Base-by-base conservation (phyloP, 768 basidiomycete genomes). In the Pluteus cervinus region DNA sequence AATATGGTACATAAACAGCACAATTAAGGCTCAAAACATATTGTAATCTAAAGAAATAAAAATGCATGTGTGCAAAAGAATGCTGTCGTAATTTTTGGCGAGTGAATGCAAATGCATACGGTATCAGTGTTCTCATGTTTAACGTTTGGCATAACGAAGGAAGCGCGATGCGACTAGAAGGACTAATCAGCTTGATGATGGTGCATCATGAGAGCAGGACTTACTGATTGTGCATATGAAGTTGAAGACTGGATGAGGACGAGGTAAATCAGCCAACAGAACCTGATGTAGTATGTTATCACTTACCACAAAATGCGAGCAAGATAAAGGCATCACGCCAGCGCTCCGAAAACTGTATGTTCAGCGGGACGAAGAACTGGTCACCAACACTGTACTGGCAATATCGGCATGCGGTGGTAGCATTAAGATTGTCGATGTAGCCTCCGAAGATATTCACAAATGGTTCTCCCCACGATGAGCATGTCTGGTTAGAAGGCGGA, bases 401-500 rank as follows among this genome's bases (percentile, higher is more conserved):
- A 55, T 88, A 92, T 11, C 71, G 68, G 56, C 91, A 93, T 5
- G 57, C 52, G 2, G 54, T 37, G 0, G 76, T 81, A 8, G 72
- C 85, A 38, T 68, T 62, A 0, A 71, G 67, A 47, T 91, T 79
- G 39, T 79, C 68, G 11, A 93, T 60, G 56, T 91, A 91, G 0
- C 90, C 90, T 0, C 85, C 84, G 33, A 73, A 68, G 0, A 50
- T 55, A 1, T 43, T 43, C 9, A 82, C 73, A 56, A 88, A 93
- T 7, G 75, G 62, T n/a, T 63, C 53, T 0, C 81, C 82, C 83
- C 86, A 94, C 1, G 67, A 46, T 7, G 46, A 46, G 51, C 91
- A 94, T 0, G 81, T 86, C 54, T 89, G 76, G 3, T 80, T 81
- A 2, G 65, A 43, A 0, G 90, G 88, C 1, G 90, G 85, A 39